Conservation (phyloP, 805 yeast species). For the Kodamaea kaohsiungensis region DNA sequence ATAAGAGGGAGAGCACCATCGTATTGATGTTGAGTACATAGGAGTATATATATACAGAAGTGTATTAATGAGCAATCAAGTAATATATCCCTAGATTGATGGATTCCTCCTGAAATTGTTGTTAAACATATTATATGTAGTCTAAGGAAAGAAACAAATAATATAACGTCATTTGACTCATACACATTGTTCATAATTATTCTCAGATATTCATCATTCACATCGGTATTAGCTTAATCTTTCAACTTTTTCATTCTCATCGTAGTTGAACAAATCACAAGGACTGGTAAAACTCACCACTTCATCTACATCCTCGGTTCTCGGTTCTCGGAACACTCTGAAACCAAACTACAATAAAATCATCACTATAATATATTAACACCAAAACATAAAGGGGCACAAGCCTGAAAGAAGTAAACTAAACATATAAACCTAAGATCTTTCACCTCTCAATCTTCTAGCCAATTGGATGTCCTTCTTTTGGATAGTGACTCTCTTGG, state of each 20-base stretch:
- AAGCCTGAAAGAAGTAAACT: conserved; percentile 4
- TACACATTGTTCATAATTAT: no score
- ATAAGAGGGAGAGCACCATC: not conserved
- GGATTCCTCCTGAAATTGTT: no score
- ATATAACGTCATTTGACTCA: no score
- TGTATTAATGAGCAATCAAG: no score
- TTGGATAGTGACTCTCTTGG: conserved; percentile 50
- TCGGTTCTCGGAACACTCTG: not conserved
- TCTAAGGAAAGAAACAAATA: no score
- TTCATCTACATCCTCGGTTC: not conserved
- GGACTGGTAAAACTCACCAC: no score
- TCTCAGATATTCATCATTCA: no score
- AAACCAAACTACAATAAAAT: not conserved
- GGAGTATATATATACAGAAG: not conserved
- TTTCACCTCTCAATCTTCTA: conserved; percentile 51
- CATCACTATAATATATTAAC: not conserved
- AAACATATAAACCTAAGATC: conserved; percentile 28
- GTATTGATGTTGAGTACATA: not conserved
- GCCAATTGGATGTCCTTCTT: conserved; percentile 52
- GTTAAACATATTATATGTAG: no score
- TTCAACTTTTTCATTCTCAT: no score
- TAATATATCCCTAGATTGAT: no score
- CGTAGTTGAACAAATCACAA: no score
- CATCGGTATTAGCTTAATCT: no score
- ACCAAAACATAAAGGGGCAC: conserved; percentile 2